Base-by-base conservation (phyloP, 331 rosid genomes). In the Arachis monticola region DNA sequence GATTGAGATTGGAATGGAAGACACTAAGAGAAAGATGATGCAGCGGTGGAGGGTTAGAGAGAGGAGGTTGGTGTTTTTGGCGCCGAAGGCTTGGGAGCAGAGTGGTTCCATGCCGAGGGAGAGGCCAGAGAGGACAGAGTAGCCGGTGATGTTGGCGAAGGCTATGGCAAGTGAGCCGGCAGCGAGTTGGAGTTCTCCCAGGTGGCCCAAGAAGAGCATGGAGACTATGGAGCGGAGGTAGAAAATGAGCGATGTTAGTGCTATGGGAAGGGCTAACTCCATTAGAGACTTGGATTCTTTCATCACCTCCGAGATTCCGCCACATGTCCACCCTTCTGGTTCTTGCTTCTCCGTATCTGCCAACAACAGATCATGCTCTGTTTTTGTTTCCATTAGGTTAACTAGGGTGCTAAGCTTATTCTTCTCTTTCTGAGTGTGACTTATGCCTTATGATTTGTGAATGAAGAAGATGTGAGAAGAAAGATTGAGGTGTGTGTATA, bases 11-110 rank as follows among this genome's bases (percentile, higher is more conserved):
- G 99, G 99, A 10, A 94, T n/a, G 2, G 97, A 92, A 1, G 82
- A 86, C 0, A 79, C 35, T 0, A 80, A 40, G 12, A 94, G 95
- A 67, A 94, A 94, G 13, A 94, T 64, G 32, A 92, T 81, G 2
- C 86, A 69, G 10, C 97, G 92, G 27, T 92, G 99, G 60, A 94
- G 97, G 10, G 99, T 92, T 0, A 85, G 9, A 3, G 96, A 92
- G 2, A 94, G 86, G 17, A 89, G 91, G 30, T 88, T 90, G 0
- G 91, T 95, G 2, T 91, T 95, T 3, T 86, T 86, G 0, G 99
- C 99, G 0, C 99, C 97, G 67, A 88, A 94, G 81, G 97, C 97
- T 62, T 94, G 99, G 1, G 97, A 90, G 8, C 99, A 94, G 2
- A 94, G 91, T 0, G 99, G 97, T 57, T 92, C 97, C 99, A 94